Conservation (phyloP, 768 basidiomycete species). For the Chalciporus sphaerocephalus region DNA sequence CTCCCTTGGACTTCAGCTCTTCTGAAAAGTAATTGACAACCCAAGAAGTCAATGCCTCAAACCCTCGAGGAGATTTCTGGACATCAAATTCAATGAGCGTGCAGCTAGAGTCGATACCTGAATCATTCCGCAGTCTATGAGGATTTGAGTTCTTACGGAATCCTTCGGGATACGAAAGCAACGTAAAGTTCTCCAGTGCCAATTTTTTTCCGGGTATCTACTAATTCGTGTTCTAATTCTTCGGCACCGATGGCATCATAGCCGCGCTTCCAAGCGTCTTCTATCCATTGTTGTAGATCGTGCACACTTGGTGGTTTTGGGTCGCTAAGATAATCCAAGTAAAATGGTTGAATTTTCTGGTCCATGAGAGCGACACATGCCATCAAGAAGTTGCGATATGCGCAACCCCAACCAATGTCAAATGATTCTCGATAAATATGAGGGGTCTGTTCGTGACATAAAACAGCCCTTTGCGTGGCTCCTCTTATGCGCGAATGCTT, state of each 20-base stretch:
- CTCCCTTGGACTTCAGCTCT: constrained; percentile 29
- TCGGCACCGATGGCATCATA: constrained; percentile 68
- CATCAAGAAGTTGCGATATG: constrained; percentile 83
- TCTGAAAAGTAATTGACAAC: constrained; percentile 66
- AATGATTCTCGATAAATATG: constrained; percentile 55
- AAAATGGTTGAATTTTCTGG: constrained; percentile 57
- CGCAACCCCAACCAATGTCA: constrained; percentile 72
- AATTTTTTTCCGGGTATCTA: constrained; percentile 68
- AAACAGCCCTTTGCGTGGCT: constrained; percentile 48
- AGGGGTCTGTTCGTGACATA: constrained; percentile 61
- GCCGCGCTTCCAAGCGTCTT: constrained; percentile 74
- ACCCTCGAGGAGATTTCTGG: constrained; percentile 39
- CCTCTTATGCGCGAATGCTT: constrained; percentile 48
- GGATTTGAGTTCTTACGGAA: constrained; percentile 57
- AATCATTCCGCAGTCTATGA: neutral
- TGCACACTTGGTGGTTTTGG: constrained; percentile 62
- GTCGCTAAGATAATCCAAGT: constrained; percentile 56
- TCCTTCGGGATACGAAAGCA: constrained; percentile 72
- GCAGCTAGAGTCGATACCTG: constrained; percentile 36
- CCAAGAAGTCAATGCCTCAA: constrained; percentile 61
- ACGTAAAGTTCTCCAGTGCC: constrained; percentile 79
- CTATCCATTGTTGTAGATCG: constrained; percentile 74
- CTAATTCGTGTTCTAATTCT: constrained; percentile 48
- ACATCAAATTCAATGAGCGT: constrained; percentile 64
- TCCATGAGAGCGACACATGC: constrained; percentile 66